phyloP scores from a whole-genome alignment of 768 basidiomycete genomes.

The Lactifluus volemus region DNA sequence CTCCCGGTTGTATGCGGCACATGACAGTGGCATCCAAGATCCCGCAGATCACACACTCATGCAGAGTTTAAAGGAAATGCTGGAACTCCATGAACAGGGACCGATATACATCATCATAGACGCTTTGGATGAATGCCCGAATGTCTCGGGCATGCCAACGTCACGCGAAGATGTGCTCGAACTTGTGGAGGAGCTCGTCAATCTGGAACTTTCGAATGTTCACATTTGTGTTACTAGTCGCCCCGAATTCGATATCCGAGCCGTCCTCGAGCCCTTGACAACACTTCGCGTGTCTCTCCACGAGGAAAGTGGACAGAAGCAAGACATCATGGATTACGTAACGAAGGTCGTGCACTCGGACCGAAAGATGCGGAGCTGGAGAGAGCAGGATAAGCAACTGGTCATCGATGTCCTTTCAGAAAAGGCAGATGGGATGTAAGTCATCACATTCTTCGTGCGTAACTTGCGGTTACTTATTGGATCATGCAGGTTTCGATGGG shows the following conservation, averaged over 20 bases:
- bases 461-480: background rate
- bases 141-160: background rate
- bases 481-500: background rate
- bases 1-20: background rate
- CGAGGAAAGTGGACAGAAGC: no score
- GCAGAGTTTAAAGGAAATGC: background rate
- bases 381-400: no score
- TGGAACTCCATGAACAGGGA: background rate
- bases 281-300: background rate
- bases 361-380: no score
- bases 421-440: slow-evolving; percentile 3
- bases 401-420: background rate
- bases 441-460: no score
- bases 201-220: background rate
- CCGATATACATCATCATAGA: background rate
- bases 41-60: background rate
- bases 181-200: background rate
- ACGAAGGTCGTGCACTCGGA: no score
- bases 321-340: no score
- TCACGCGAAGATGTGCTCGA: background rate
- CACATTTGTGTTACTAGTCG: background rate
- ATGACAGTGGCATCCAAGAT: background rate
- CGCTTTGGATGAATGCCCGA: slow-evolving; percentile 6
- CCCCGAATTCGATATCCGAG: background rate
- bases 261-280: background rate